Evolutionary conservation across 768 basidiomycete genomes (phyloP).

Genomic region (Leccinellum albellum): DNA sequence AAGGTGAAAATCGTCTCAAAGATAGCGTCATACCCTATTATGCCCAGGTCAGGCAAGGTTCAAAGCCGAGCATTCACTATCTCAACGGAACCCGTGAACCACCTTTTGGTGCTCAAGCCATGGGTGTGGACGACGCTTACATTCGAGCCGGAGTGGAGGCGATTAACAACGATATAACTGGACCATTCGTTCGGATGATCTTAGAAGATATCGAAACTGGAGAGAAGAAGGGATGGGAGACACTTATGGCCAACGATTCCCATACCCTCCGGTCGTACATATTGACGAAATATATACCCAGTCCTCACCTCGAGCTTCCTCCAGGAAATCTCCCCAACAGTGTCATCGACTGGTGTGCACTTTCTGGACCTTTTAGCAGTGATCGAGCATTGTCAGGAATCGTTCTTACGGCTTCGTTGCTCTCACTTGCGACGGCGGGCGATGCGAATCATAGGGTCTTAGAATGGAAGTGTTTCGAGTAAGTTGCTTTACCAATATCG

Average conservation of each 20-base stretch:
- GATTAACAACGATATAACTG: conserved; percentile 13
- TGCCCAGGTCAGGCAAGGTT: conserved; percentile 8
- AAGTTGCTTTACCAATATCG: neutral
- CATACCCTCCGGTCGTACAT: conserved; percentile 25
- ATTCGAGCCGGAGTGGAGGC: conserved; percentile 17
- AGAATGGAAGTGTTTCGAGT: neutral
- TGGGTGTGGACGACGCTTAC: conserved; percentile 8
- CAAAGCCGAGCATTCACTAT: conserved; percentile 2
- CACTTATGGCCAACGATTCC: conserved; percentile 23
- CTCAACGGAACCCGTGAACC: conserved; percentile 2
- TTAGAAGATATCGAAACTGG: conserved; percentile 18
- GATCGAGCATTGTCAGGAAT: too few species aligned
- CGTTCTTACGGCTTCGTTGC: too few species aligned
- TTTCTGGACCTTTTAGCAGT: too few species aligned
- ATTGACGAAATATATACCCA: conserved; percentile 17
- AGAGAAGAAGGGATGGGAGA: conserved; percentile 22
- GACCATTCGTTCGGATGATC: conserved; percentile 18
- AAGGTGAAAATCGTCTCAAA: conserved; percentile 8
- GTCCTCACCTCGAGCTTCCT: conserved; percentile 14
- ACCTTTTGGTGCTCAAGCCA: conserved; percentile 3
- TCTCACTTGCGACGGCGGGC: neutral
- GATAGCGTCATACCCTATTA: conserved; percentile 24
- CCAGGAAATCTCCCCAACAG: conserved; percentile 9
- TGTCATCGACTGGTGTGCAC: conserved; percentile 27
- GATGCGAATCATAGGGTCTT: too few species aligned